Base-by-base conservation (phyloP, 352 stramenopile genomes). In the Pythium inflatum region DNA sequence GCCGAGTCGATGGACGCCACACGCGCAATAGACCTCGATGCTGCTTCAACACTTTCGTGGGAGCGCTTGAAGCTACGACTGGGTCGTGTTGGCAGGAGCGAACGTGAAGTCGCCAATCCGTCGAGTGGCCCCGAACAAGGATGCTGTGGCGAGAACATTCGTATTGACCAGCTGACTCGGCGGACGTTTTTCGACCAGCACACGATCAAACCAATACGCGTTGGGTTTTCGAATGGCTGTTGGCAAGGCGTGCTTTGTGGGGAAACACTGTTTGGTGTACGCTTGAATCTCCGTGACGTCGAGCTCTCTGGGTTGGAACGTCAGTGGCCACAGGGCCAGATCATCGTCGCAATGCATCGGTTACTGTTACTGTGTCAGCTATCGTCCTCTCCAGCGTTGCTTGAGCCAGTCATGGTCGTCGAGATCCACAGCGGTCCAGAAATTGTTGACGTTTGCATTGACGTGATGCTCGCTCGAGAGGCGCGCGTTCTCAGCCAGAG, bases 301-400 rank as follows among this genome's bases (percentile, higher is more conserved):
- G 31, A 18, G 22, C 13, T 65, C 1, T 54, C 28, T 27, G 57
- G 57, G 9, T 14, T 54, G 36, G 57, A 65, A 41, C 40, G 20
- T 7, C 41, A 55, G 1, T 65, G 57, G 57, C 3, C 6, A 3
- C 40, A 25, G 3, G 25, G 16, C 14, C 57, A 65, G 40, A 28
- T 24, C 12, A 28, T 46, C 16, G 31, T 65, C 3, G 57, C 57
- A 22, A 51, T 55, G 41, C 40, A 30, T 12, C 40, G 57, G 1
- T 5, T 40, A 24, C 16, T 53, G 28, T 7, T 30, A 9, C 38
- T 25, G 16, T 55, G 41, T 20, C 24, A 65, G 41, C 24, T 65
- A 14, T 18, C 45, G 27, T 65, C 57, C 2, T 38, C 57, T 5
- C 57, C 57, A 20, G 41, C 57, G 27, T 27, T 65, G 43, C 18